Percentiles rank a stretch among this genome's conserved stretches.
phyloP scores from a whole-genome alignment of 164 flowering plant genomes.

The Aristolochia contorta region DNA sequence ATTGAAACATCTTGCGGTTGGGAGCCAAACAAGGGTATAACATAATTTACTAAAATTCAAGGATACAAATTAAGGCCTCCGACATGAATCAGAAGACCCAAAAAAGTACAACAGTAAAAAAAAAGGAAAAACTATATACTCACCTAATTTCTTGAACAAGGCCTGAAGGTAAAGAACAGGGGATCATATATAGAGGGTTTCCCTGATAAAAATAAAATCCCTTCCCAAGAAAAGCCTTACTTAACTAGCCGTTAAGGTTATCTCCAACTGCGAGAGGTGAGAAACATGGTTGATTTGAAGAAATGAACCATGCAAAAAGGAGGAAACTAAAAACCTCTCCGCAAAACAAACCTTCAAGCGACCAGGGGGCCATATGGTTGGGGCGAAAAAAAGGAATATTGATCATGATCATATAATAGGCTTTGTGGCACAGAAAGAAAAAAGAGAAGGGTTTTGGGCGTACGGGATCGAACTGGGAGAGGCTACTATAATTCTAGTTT shows the following conservation, averaged over 20 bases:
- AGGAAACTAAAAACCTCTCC: constrained; percentile 10
- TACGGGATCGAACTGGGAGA: background rate
- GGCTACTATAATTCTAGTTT: background rate
- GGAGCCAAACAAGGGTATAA: background rate
- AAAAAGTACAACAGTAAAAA: background rate
- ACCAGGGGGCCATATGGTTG: background rate
- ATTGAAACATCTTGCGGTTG: too few relatives aligned
- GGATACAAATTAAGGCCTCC: background rate
- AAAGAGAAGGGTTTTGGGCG: background rate
- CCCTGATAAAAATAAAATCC: constrained; percentile 1
- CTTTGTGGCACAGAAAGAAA: constrained; percentile 6
- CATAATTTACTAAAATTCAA: background rate
- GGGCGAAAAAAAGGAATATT: background rate
- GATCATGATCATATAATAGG: constrained; percentile 5
- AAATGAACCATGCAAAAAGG: constrained; percentile 17
- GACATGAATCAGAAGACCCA: background rate
- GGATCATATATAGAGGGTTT: background rate
- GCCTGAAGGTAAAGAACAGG: background rate
- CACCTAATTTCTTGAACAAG: constrained; percentile 4
- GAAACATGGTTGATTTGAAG: constrained; percentile 20
- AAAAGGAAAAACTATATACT: constrained; percentile 7
- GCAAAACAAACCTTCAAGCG: constrained; percentile 9
- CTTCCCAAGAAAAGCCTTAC: constrained; percentile 7
- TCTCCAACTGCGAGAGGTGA: constrained; percentile 11
- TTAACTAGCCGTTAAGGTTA: constrained; percentile 13